Base-by-base conservation (phyloP, 1,284 basidiomycete species). In the Afroboletus lepidellus region DNA sequence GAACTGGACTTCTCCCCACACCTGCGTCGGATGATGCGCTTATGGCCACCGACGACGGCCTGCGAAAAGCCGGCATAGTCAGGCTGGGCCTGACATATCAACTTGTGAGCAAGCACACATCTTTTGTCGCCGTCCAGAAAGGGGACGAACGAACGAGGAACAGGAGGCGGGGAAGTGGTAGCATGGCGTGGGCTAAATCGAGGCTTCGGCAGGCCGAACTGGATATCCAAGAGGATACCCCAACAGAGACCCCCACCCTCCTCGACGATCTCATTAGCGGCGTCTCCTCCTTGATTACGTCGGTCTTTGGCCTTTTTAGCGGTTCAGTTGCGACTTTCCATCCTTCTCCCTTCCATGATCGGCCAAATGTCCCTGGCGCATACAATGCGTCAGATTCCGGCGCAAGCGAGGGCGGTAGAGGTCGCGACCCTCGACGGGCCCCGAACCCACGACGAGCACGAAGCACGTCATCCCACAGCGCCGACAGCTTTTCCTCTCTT, bases 61-160 rank as follows among this genome's bases (percentile, higher is more conserved):
- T 74, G 24, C 68, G 67, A 18, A 78, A 69, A 59, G 74, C 75
- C 5, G 70, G 72, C 1, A 76, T 83, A 37, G 57, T 81, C 23
- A 65, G 72, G 15, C 68, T 84, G 4, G 83, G 80, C 3, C 67
- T 73, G 51, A 66, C 63, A 18, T 84, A 83, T 58, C 76, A 78
- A 53, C 70, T 85, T 30, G 74, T 70, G 0, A 83, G 76, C 63
- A 61, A 64, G 45, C 66, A 78, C 55, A 83, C 81, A 0, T 81
- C 80, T 0, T 84, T 85, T 54, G 67, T 86, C 25, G 84, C 80
- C 3, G 69, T 80, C 3, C 76, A 79, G 32, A 33, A 30, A 18
- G 64, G 62, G 18, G 44, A 49, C 1, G 64, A 57, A 39, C 23
- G n/a, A 20, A n/a, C 11, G 25, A 58, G 60, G 38, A 27, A 20